Base-by-base conservation (phyloP, 2,329 filamentous ascomycete species). In the Colletotrichum trifolii region DNA sequence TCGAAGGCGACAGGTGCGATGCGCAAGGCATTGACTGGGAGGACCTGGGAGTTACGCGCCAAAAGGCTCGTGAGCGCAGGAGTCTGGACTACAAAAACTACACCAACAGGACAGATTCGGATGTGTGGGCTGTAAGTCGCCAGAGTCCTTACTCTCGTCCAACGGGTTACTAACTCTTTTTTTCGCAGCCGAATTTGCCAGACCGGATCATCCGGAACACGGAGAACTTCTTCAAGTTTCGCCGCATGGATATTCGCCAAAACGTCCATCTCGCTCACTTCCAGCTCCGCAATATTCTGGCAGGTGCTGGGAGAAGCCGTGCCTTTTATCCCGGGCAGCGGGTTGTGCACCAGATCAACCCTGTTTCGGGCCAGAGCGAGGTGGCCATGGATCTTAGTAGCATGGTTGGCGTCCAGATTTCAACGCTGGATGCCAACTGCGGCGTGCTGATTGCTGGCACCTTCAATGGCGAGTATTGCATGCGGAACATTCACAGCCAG, bases 241-340 rank as follows among this genome's bases (percentile, higher is more conserved):
- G 80, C 45, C 81, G 78, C 43, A 88, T 88, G 81, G 80, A 85
- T 66, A 78, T 89, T 46, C 79, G 82, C 49, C 79, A 78, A 17
- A 79, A 87, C 54, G 78, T 87, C 33, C 79, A 82, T 66, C 74
- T 90, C 15, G 79, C 86, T n/a, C 89, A 91, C 74, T 91, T 90
- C 66, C 89, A 91, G 71, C 78, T 91, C 11, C 85, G 89, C 47
- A 89, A 89, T 69, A 79, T 89, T 13, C 76, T 91, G 17, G 86
- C 85, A 2, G 84, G 83, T 70, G 80, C 85, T 6, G 86, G 85
- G 8, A 80, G 83, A 38, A 84, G 82, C 7, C 82, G 84, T 46
- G 80, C 82, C 8, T 90, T 86, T 71, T 90, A 89, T 69, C 83
- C 87, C 3, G 81, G 81, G 40, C 72, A 74, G 45, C 78, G 78